phyloP scores from a whole-genome alignment of 2,329 filamentous ascomycete genomes.

The Pestalotiopsis fici region DNA sequence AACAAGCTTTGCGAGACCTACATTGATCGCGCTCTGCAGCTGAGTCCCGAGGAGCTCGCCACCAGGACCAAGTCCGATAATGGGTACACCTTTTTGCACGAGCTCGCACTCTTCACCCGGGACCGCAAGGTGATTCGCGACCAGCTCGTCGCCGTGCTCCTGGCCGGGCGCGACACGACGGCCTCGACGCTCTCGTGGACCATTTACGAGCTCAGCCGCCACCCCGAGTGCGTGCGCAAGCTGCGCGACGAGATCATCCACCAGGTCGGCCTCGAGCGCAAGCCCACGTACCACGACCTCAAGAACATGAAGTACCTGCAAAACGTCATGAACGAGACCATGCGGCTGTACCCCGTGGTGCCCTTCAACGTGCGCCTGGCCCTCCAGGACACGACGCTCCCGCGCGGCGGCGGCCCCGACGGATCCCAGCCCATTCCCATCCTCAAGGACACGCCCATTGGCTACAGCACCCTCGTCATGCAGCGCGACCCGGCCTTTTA shows the following conservation, averaged over 20 bases:
- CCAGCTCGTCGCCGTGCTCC: constrained; percentile 78
- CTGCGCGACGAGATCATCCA: constrained; percentile 73
- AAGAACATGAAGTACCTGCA: constrained; percentile 86
- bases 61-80: constrained; percentile 71
- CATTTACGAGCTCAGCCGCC: constrained; percentile 77
- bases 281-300: constrained; percentile 75
- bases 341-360: constrained; percentile 76
- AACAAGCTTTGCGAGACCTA: constrained; percentile 77
- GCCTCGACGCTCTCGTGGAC: constrained; percentile 79
- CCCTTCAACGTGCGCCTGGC: constrained; percentile 78
- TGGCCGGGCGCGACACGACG: constrained; percentile 87
- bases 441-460: constrained; percentile 64
- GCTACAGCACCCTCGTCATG: constrained; percentile 71
- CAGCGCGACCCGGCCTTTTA: constrained; percentile 69
- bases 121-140: constrained; percentile 74
- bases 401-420: constrained; percentile 68
- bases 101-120: constrained; percentile 78
- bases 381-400: constrained; percentile 73
- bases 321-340: constrained; percentile 73
- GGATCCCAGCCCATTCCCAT: constrained; percentile 63
- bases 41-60: constrained; percentile 72
- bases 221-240: constrained; percentile 67
- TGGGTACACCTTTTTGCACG: constrained; percentile 83
- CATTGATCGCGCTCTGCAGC: constrained; percentile 71
- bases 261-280: constrained; percentile 61